These are phyloP conservation scores for Debaryomyces castellii DNA, from an alignment of 805 yeast species.

Conservation along the genomic window DNA sequence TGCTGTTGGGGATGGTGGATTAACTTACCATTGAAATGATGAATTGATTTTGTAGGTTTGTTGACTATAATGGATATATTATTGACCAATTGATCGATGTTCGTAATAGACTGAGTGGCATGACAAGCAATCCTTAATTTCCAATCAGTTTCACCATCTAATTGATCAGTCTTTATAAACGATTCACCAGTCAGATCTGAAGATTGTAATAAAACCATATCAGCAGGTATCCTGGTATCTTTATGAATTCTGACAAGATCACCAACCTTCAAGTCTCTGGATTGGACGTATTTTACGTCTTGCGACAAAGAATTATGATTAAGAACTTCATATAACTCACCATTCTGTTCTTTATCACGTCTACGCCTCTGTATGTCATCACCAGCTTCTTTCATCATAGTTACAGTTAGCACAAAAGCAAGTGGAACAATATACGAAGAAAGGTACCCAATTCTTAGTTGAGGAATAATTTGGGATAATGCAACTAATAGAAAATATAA, in stretches of 20 bases:
- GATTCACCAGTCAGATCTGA: slow-evolving; percentile 83
- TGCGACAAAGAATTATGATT: slow-evolving; percentile 24
- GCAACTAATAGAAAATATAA: slow-evolving; percentile 91
- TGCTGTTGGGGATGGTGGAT: slow-evolving; percentile 41
- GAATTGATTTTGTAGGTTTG: slow-evolving; percentile 84
- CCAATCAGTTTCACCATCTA: slow-evolving; percentile 99
- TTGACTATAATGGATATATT: slow-evolving; percentile 59
- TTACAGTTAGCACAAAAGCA: slow-evolving; percentile 86
- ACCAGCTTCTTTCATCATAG: slow-evolving; percentile 93
- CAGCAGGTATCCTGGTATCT: slow-evolving; percentile 91
- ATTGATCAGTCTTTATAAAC: slow-evolving; percentile 93
- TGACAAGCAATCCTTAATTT: slow-evolving; percentile 79
- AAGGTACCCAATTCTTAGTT: slow-evolving; percentile 86
- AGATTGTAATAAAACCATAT: slow-evolving; percentile 79
- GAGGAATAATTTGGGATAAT: slow-evolving; percentile 87
- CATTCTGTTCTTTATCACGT: slow-evolving; percentile 86
- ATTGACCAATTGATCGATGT: slow-evolving; percentile 51
- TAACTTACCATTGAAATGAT: slow-evolving; percentile 75
- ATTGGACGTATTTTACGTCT: slow-evolving; percentile 33
- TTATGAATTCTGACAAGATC: slow-evolving; percentile 78
- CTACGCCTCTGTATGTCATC: slow-evolving; percentile 91
- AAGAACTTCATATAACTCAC: slow-evolving; percentile 75
- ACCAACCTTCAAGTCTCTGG: slow-evolving; percentile 77
- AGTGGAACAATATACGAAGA: slow-evolving; percentile 93
- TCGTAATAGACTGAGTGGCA: slow-evolving; percentile 58